Evolutionary conservation across 345 rosid species (phyloP).

Genomic region (Laguncularia racemosa): DNA sequence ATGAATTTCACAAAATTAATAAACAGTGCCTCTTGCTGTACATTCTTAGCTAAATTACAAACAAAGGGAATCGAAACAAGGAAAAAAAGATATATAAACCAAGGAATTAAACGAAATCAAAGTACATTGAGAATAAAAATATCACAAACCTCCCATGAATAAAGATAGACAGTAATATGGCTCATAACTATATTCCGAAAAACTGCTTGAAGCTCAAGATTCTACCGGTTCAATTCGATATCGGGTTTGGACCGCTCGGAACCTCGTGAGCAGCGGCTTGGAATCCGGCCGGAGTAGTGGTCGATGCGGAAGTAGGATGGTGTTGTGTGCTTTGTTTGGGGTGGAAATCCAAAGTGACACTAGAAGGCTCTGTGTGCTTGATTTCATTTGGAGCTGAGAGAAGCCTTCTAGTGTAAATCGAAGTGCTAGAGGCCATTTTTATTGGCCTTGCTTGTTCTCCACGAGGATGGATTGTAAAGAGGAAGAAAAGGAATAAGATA

Average conservation of each 20-base stretch:
- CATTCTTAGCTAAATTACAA: conserved; percentile 16
- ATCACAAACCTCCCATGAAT: not conserved
- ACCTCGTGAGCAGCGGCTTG: conserved; percentile 59
- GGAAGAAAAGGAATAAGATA: conserved; percentile 28
- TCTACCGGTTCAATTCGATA: conserved; percentile 29
- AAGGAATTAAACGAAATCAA: not conserved
- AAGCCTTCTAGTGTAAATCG: not conserved
- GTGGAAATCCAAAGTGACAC: conserved; percentile 25
- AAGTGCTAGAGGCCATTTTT: not conserved
- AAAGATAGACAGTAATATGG: too few relatives aligned
- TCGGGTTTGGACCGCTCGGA: conserved; percentile 86
- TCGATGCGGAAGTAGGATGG: conserved; percentile 14
- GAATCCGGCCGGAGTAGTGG: conserved; percentile 22
- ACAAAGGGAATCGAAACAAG: not conserved
- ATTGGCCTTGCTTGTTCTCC: conserved; percentile 16
- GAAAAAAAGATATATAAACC: conserved; percentile 4
- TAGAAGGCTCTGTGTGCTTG: conserved; percentile 26
- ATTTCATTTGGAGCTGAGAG: conserved; percentile 30
- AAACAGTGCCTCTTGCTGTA: conserved; percentile 21
- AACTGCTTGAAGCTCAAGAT: too few relatives aligned
- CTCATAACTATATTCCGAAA: too few relatives aligned
- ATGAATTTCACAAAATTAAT: too few relatives aligned
- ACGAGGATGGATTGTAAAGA: conserved; percentile 6
- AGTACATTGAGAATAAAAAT: not conserved
- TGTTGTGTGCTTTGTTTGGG: conserved; percentile 13